phyloP scores from a whole-genome alignment of 2,329 filamentous ascomycete species.

The Colletotrichum neosansevieriae region DNA sequence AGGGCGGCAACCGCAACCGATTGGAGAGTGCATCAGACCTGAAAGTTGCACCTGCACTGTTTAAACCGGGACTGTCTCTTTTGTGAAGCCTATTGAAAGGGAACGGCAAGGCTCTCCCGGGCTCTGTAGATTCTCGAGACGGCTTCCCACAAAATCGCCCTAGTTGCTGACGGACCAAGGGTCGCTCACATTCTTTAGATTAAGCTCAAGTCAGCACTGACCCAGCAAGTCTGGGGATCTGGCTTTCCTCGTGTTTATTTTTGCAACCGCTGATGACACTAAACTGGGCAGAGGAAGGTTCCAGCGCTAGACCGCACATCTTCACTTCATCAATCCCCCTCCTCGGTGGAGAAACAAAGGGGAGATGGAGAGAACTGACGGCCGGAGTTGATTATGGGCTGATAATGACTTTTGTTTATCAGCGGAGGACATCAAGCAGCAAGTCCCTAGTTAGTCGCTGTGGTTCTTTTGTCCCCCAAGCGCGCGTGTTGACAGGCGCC shows the following conservation, averaged over 20 bases:
- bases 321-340: neutral
- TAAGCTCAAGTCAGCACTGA: neutral
- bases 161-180: neutral
- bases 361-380: neutral
- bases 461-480: too few species aligned
- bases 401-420: neutral
- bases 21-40: too few species aligned
- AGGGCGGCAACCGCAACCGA: too few species aligned
- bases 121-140: neutral
- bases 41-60: too few species aligned
- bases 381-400: neutral
- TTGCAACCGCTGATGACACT: neutral
- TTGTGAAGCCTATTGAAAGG: too few species aligned
- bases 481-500: neutral
- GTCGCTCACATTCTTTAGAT: neutral
- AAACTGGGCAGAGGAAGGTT: neutral
- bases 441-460: neutral
- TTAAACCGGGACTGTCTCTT: too few species aligned
- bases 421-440: neutral
- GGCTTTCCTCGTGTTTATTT: conserved; percentile 8
- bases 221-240: conserved; percentile 1
- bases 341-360: neutral
- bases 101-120: neutral
- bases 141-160: too few species aligned
- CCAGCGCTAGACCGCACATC: conserved; percentile 2